These are phyloP conservation scores for Phaeolepiota aurea DNA, from an alignment of 768 basidiomycete species.

Conservation along the genomic window DNA sequence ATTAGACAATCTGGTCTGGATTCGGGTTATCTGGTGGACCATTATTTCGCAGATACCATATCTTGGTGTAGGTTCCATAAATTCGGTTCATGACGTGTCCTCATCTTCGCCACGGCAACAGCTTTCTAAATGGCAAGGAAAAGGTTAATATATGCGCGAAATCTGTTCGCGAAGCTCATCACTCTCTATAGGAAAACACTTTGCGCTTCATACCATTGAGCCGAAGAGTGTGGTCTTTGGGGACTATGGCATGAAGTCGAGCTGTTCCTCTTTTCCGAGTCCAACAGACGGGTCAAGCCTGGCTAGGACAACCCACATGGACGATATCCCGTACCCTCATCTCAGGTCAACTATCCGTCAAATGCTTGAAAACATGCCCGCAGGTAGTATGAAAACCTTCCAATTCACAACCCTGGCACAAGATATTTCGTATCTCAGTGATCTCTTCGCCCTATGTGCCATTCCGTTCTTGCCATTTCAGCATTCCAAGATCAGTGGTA, in stretches of 20 bases:
- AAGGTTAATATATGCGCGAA: not conserved
- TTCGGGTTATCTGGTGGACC: constrained; percentile 27
- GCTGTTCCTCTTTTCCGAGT: not conserved
- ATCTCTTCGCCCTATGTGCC: constrained; percentile 29
- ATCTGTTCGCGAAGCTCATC: not conserved
- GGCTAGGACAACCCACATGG: constrained; percentile 5
- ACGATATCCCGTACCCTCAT: constrained; percentile 13
- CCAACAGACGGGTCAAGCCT: not conserved
- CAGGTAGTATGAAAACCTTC: constrained; percentile 12
- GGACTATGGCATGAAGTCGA: not conserved
- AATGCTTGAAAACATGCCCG: constrained; percentile 13
- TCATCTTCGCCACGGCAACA: constrained; percentile 10
- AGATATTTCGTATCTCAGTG: constrained; percentile 22
- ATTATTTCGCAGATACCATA: constrained; percentile 8
- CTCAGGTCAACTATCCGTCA: constrained; percentile 13
- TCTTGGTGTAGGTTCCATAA: not conserved
- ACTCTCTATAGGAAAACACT: not conserved
- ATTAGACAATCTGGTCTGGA: constrained; percentile 23
- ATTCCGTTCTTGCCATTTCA: constrained; percentile 32
- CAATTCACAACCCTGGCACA: constrained; percentile 30
- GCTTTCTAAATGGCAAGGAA: not conserved
- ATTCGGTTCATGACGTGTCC: constrained; percentile 12
- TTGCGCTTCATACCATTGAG: not conserved
- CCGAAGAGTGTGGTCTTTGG: not conserved
- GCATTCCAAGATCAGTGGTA: constrained; percentile 7